Evolutionary conservation across 75 land plant genomes (phyloP).

Genomic region (Picea glauca): DNA sequence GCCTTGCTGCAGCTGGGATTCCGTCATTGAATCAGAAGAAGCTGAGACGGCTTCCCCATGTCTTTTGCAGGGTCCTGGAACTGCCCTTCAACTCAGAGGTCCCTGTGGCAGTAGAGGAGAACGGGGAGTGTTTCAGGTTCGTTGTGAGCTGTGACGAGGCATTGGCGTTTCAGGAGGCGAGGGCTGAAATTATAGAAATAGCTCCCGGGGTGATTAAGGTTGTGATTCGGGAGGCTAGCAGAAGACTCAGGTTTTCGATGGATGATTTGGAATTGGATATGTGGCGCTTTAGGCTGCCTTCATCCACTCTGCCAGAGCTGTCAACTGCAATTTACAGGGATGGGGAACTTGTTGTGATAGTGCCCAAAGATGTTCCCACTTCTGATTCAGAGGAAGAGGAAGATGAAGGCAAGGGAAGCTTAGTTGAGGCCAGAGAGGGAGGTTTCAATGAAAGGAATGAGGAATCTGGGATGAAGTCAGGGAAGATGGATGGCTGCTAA

Average conservation of each 20-base stretch:
- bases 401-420: background rate
- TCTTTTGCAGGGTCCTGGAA: conserved; percentile 65
- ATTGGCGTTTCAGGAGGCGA: conserved; percentile 23
- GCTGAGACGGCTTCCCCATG: conserved; percentile 77
- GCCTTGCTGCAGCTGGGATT: conserved; percentile 10
- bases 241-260: background rate
- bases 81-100: conserved; percentile 68
- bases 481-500: background rate
- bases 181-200: conserved; percentile 39
- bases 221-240: conserved; percentile 12
- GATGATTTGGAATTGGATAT: conserved; percentile 26
- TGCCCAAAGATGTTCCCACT: conserved; percentile 30
- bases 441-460: background rate
- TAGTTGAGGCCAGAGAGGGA: conserved; percentile 6
- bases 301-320: conserved; percentile 43
- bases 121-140: conserved; percentile 38
- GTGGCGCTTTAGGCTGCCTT: conserved; percentile 70
- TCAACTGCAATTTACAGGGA: conserved; percentile 40
- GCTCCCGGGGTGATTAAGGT: conserved; percentile 70
- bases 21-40: conserved; percentile 26
- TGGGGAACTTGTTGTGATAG: conserved; percentile 49
- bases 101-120: conserved; percentile 56
- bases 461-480: background rate
- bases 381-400: conserved; percentile 12
- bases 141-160: conserved; percentile 21